A percentile compares a stretch with the other conserved stretches of the same genome.
Conservation (phyloP, 352 stramenopile species). For the Phytophthora cryptogea region DNA sequence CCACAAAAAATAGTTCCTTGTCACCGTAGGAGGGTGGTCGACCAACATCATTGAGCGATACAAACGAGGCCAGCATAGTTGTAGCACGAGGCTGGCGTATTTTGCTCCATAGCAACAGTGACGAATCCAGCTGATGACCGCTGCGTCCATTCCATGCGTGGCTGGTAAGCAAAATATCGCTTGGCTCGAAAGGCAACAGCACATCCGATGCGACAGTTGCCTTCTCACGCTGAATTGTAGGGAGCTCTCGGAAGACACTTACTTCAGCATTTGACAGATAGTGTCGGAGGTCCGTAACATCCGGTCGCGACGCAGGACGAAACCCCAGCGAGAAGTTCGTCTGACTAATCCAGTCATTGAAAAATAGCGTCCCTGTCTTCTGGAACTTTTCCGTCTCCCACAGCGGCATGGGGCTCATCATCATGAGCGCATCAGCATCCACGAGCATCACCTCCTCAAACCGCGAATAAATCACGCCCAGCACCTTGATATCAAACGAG, state of each 20-base stretch:
- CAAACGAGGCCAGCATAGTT: slow-evolving; percentile 46
- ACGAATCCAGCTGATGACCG: slow-evolving; percentile 66
- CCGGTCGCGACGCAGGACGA: slow-evolving; percentile 17
- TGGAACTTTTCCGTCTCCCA: slow-evolving; percentile 38
- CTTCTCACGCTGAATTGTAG: slow-evolving; percentile 31
- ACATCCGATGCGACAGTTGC: slow-evolving; percentile 19
- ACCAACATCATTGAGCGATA: slow-evolving; percentile 34
- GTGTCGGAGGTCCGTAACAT: slow-evolving; percentile 37
- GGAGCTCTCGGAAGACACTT: slow-evolving; percentile 36
- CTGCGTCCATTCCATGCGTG: slow-evolving; percentile 56
- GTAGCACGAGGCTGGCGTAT: slow-evolving; percentile 51
- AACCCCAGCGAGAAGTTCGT: slow-evolving; percentile 37
- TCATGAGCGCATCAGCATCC: slow-evolving; percentile 48
- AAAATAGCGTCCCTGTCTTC: slow-evolving; percentile 53
- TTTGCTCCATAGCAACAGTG: slow-evolving; percentile 65
- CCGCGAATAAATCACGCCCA: slow-evolving; percentile 43
- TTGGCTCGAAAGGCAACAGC: slow-evolving; percentile 37
- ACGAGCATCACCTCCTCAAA: slow-evolving; percentile 64
- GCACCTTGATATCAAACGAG: slow-evolving; percentile 37
- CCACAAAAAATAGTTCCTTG: slow-evolving; percentile 64
- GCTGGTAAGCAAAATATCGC: slow-evolving; percentile 44
- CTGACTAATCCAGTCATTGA: slow-evolving; percentile 54
- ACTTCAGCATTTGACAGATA: slow-evolving; percentile 51
- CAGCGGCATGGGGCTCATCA: slow-evolving; percentile 44
- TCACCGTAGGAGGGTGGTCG: slow-evolving; percentile 50